These are phyloP conservation scores for Kandelia obovata DNA, from an alignment of 345 rosid species.

Conservation along the genomic window DNA sequence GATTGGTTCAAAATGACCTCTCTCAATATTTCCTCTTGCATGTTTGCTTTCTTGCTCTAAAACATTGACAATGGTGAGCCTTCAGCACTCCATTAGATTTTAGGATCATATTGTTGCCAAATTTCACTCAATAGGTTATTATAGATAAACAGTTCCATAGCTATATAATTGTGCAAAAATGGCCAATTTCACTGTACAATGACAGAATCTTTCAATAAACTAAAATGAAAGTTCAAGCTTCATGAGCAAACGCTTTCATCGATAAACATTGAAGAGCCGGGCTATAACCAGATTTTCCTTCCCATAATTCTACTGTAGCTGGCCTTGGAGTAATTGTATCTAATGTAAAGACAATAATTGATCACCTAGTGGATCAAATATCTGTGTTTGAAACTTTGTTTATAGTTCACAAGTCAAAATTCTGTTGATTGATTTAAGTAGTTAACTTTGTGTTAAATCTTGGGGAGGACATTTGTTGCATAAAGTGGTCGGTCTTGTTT, in stretches of 20 bases:
- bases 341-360: not conserved
- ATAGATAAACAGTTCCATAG: not conserved
- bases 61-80: not conserved
- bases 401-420: not conserved
- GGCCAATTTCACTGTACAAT: not conserved
- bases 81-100: not conserved
- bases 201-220: not conserved
- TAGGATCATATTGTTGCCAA: not conserved
- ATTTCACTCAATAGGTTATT: not conserved
- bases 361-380: not conserved
- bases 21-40: not conserved
- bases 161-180: not conserved
- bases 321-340: not conserved
- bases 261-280: not conserved
- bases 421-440: not conserved
- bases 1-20: not conserved
- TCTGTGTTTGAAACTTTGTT: not conserved
- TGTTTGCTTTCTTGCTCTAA: conserved; percentile 1
- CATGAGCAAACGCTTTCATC: not conserved
- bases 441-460: not conserved
- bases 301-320: not conserved
- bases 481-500: not conserved
- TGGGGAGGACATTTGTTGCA: not conserved
- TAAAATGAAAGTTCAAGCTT: not conserved
- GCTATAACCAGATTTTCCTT: not conserved